A percentile compares a stretch with the other conserved stretches of the same genome.
Conservation (phyloP, 108 stramenopile genomes). For the Mayamaea pseudoterrestris region DNA sequence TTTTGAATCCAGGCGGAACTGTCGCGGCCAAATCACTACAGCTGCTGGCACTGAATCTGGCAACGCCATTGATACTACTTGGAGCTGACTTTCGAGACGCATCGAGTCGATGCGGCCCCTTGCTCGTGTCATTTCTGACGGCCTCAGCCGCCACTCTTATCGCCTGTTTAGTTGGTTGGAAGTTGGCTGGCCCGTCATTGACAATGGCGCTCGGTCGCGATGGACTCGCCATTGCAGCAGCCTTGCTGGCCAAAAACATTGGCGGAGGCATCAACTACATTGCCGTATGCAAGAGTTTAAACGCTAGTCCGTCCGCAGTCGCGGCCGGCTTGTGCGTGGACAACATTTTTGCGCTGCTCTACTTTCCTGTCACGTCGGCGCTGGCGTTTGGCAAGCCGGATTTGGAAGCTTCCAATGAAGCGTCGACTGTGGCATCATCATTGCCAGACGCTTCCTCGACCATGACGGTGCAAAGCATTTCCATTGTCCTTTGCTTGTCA, state of each 20-base stretch:
- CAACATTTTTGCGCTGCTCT: conserved; percentile 66
- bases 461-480: conserved; percentile 20
- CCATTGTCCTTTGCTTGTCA: conserved; percentile 33
- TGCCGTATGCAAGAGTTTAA: conserved; percentile 43
- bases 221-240: conserved; percentile 55
- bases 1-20: conserved; percentile 49
- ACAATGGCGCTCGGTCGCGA: conserved; percentile 22
- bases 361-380: conserved; percentile 60
- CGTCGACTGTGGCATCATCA: neutral
- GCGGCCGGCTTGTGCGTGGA: conserved; percentile 58
- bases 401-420: conserved; percentile 9
- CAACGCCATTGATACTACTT: conserved; percentile 64
- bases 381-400: conserved; percentile 38
- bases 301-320: conserved; percentile 41
- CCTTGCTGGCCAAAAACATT: conserved; percentile 72
- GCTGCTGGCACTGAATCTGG: conserved; percentile 30
- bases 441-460: neutral
- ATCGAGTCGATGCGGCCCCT: conserved; percentile 25
- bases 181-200: conserved; percentile 8
- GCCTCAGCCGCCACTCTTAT: conserved; percentile 48
- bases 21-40: conserved; percentile 31
- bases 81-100: conserved; percentile 47
- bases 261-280: conserved; percentile 81
- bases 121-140: conserved; percentile 40
- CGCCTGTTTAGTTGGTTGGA: conserved; percentile 41